phyloP scores from a whole-genome alignment of 176 grass and related monocot genomes.

The Bothriochloa decipiens region DNA sequence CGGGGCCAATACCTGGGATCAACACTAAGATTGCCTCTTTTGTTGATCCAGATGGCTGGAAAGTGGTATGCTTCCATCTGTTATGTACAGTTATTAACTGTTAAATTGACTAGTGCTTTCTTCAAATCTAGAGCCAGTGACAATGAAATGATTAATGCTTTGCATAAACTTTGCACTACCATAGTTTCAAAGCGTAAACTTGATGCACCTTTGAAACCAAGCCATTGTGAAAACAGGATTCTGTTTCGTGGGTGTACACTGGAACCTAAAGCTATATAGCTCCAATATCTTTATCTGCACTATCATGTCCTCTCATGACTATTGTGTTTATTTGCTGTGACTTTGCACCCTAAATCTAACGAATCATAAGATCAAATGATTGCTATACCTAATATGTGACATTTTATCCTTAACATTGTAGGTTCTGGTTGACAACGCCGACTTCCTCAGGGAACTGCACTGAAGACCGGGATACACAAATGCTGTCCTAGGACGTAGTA shows the following conservation, averaged over 20 bases:
- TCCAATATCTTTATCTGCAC: neutral
- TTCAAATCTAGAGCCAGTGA: neutral
- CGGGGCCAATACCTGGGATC: too few relatives aligned
- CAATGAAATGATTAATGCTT: slow-evolving; percentile 4
- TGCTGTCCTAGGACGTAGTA: neutral
- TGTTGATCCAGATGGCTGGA: slow-evolving; percentile 48
- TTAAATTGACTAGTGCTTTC: neutral
- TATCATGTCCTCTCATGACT: neutral
- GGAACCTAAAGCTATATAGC: neutral
- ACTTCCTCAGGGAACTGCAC: slow-evolving; percentile 87
- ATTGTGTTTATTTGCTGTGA: neutral
- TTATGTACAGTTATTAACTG: neutral
- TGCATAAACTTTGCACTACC: neutral
- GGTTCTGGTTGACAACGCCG: slow-evolving; percentile 77
- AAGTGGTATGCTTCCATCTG: slow-evolving; percentile 70
- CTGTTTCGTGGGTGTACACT: neutral
- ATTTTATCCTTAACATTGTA: slow-evolving; percentile 35
- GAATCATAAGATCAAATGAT: neutral
- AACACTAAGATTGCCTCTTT: too few relatives aligned
- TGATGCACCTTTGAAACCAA: slow-evolving; percentile 7
- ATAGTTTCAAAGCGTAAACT: neutral
- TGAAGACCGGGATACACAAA: slow-evolving; percentile 25
- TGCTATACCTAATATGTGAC: neutral
- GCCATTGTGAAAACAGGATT: neutral
- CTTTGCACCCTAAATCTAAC: neutral